These are phyloP conservation scores for Auricularia sp. DNA, from an alignment of 768 basidiomycete species.

Conservation along the genomic window DNA sequence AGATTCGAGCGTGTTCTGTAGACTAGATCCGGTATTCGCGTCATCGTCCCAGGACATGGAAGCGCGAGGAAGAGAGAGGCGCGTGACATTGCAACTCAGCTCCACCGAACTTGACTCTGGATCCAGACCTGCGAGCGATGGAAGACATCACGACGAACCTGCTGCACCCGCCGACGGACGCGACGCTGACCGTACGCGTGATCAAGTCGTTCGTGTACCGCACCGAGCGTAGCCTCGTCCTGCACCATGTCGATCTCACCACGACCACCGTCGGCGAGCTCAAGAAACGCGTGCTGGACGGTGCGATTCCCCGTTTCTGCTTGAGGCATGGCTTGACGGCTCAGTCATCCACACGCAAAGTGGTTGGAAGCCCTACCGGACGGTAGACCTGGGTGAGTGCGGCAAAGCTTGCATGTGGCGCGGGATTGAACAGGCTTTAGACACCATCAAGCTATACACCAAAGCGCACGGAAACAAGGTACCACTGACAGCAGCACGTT, in stretches of 20 bases:
- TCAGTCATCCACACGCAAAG: slow-evolving; percentile 62
- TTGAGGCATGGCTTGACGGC: slow-evolving; percentile 6
- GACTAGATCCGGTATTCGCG: too few relatives aligned
- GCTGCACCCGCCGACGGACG: slow-evolving; percentile 56
- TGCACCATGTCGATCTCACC: slow-evolving; percentile 73
- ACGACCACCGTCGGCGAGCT: slow-evolving; percentile 68
- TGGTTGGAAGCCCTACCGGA: slow-evolving; percentile 86
- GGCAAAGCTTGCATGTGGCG: background rate
- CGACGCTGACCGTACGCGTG: slow-evolving; percentile 81
- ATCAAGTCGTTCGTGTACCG: slow-evolving; percentile 94
- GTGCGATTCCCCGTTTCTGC: slow-evolving; percentile 29
- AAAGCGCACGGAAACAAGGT: slow-evolving; percentile 94
- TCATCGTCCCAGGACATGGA: too few relatives aligned
- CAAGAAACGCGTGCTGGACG: slow-evolving; percentile 59
- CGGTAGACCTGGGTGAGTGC: slow-evolving; percentile 51
- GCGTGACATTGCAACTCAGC: too few relatives aligned
- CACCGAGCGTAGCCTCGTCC: slow-evolving; percentile 78
- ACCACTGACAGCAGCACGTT: slow-evolving; percentile 6
- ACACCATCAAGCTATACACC: slow-evolving; percentile 90
- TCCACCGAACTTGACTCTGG: too few relatives aligned
- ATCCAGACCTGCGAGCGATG: background rate
- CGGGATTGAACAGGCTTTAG: slow-evolving; percentile 29
- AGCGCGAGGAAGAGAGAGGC: too few relatives aligned
- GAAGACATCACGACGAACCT: slow-evolving; percentile 44
- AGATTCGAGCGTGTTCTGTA: too few relatives aligned